Evolutionary conservation across 148 eudicot species (phyloP), one percentile per base, ranked within the genome.

Genomic region (Simmondsia chinensis): DNA sequence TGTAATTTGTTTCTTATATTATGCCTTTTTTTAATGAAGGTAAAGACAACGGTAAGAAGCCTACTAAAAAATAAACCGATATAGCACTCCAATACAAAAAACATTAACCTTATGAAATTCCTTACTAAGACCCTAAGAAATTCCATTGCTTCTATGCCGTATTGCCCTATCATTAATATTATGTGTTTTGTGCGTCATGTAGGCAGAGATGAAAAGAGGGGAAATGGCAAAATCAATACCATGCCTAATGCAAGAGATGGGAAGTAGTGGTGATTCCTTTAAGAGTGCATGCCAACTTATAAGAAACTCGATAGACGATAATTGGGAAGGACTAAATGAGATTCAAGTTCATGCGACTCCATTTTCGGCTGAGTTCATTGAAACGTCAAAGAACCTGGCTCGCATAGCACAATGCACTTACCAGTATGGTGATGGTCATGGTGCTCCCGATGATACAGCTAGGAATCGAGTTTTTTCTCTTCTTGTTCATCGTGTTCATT

Each of bases 391-490:
- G 0, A 72, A 72, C 31, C 63, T 67, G 49, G 63, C 70, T 12
- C 34, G 73, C 1, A 39, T 33, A 4, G 23, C 69, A 5, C 52
- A 38, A 7, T 53, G 67, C 31, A 21, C 33, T 0, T 72, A 72
- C 36, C 73, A 59, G n/a, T 7, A 50, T 14, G 73, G 78, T 31
- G 73, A 68, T 27, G 73, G 56, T 8, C 50, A 49, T 42, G 53
- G 70, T 21, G 37, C 58, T 19, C 78, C 73, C 0, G 53, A 54
- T 23, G 18, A 18, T n/a, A n/a, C n/a, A 0, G 5, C 61, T 17
- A 59, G 43, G 32, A 44, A 59, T 1, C 25, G 59, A n/a, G 32
- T 67, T 1, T 4, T 13, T 10, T 45, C 60, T 0, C 12, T 72
- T 1, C 1, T 67, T 12, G 22, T 72, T 49, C 33, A 72, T 5